Conservation (phyloP, 2,329 filamentous ascomycete genomes). For the Aspergillus viridinutans region DNA sequence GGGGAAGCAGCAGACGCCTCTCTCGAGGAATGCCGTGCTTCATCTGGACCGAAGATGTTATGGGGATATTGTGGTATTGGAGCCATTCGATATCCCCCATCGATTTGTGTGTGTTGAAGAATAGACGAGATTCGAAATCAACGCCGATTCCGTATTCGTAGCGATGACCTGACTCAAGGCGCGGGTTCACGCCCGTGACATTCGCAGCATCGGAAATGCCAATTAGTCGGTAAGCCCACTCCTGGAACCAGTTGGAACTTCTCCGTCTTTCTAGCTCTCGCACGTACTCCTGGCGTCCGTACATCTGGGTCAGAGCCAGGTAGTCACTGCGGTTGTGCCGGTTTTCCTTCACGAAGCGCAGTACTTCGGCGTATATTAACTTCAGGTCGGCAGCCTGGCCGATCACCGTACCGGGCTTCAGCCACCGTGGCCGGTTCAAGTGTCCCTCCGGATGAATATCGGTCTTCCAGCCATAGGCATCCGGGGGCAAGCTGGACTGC, state of each 20-base stretch:
- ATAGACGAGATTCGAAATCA: constrained; percentile 50
- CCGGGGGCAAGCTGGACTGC: constrained; percentile 46
- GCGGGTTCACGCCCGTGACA: constrained; percentile 31
- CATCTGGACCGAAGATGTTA: constrained; percentile 32
- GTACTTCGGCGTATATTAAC: constrained; percentile 42
- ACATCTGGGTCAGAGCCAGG: constrained; percentile 50
- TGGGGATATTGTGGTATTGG: constrained; percentile 35
- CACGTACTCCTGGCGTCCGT: constrained; percentile 50
- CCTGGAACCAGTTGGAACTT: constrained; percentile 30
- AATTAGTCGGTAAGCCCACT: constrained; percentile 36
- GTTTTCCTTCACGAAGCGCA: constrained; percentile 34
- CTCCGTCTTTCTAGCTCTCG: constrained; percentile 41
- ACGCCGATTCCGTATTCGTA: constrained; percentile 52
- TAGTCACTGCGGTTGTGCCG: constrained; percentile 38
- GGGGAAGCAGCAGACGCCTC: constrained; percentile 35
- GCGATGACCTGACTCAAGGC: constrained; percentile 32
- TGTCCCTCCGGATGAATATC: constrained; percentile 35
- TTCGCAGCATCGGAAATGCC: constrained; percentile 37
- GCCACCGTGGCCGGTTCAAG: constrained; percentile 44
- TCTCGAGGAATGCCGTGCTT: constrained; percentile 35
- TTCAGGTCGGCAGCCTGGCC: constrained; percentile 49
- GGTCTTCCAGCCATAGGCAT: constrained; percentile 47
- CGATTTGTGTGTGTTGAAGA: constrained; percentile 43
- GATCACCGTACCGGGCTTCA: constrained; percentile 49
- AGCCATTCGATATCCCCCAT: constrained; percentile 41